Conservation (phyloP, 805 yeast genomes). For the Candida krabiensis region DNA sequence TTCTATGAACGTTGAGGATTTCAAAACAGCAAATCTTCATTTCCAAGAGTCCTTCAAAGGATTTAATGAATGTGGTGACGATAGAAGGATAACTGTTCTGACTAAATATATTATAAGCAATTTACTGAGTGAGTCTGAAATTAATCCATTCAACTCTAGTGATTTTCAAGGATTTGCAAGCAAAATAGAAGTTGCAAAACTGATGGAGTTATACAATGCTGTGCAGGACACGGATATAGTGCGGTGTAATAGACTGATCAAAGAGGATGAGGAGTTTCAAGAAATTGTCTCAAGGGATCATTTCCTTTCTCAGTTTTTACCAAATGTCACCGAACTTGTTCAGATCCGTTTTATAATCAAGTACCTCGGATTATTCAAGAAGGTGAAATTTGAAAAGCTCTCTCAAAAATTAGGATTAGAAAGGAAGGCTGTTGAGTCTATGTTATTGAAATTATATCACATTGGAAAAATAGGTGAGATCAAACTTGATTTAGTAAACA, state of each 20-base stretch:
- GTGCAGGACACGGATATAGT: slow-evolving; percentile 27
- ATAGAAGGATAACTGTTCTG: slow-evolving; percentile 54
- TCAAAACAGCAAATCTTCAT: slow-evolving; percentile 49
- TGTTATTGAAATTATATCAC: slow-evolving; percentile 26
- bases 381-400: slow-evolving; percentile 22
- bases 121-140: slow-evolving; percentile 60
- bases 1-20: slow-evolving; percentile 58
- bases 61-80: slow-evolving; percentile 60
- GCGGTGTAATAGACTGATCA: slow-evolving; percentile 20
- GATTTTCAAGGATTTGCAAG: slow-evolving; percentile 49
- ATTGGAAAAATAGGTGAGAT: slow-evolving; percentile 24
- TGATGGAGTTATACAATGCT: slow-evolving; percentile 29
- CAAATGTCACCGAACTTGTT: slow-evolving; percentile 25
- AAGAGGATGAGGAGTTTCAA: slow-evolving; percentile 7
- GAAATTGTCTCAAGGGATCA: slow-evolving; percentile 12
- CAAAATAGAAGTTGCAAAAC: slow-evolving; percentile 14
- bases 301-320: slow-evolving; percentile 24
- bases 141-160: slow-evolving; percentile 71
- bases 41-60: slow-evolving; percentile 51
- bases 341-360: slow-evolving; percentile 23
- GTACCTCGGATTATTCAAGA: slow-evolving; percentile 22
- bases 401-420: slow-evolving; percentile 20
- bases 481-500: slow-evolving; percentile 27
- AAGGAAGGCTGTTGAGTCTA: slow-evolving; percentile 18
- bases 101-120: slow-evolving; percentile 63